Evolutionary conservation across 2,329 filamentous ascomycete genomes (phyloP).

Genomic region (Chaetothyriales sp.): DNA sequence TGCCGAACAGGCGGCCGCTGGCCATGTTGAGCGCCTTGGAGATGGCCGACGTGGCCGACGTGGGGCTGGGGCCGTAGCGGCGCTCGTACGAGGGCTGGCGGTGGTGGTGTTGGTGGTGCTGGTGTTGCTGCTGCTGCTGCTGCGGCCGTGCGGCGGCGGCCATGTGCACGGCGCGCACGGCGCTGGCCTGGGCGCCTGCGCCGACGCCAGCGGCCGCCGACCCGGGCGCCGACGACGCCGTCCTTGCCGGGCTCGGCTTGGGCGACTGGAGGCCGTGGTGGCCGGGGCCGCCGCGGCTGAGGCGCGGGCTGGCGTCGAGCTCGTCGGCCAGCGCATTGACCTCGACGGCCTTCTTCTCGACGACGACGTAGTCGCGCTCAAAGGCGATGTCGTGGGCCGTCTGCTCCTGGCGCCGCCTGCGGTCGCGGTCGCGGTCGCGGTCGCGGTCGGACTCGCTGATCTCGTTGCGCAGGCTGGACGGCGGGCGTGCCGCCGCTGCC

Average conservation of each 20-base stretch:
- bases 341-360: conserved; percentile 89
- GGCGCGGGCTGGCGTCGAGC: conserved; percentile 66
- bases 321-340: conserved; percentile 97
- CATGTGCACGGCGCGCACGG: conserved; percentile 63
- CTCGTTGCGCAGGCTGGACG: conserved; percentile 37
- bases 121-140: conserved; percentile 53
- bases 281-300: conserved; percentile 37
- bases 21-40: conserved; percentile 92
- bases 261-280: conserved; percentile 33
- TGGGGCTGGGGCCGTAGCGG: conserved; percentile 57
- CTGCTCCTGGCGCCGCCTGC: conserved; percentile 42
- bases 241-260: conserved; percentile 54
- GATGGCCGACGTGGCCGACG: conserved; percentile 76
- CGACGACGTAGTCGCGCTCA: conserved; percentile 86
- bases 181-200: conserved; percentile 54
- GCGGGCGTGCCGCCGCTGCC: conserved; percentile 15
- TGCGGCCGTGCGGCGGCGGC: too few relatives aligned
- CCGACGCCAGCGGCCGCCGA: conserved; percentile 55
- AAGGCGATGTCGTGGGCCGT: conserved; percentile 78
- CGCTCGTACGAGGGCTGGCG: conserved; percentile 71
- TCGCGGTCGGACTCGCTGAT: conserved; percentile 25
- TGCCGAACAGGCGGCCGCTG: conserved; percentile 46
- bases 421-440: conserved; percentile 22
- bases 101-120: conserved; percentile 70
- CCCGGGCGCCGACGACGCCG: conserved; percentile 59